Base-by-base conservation (phyloP, 495 filamentous ascomycete genomes). In the Podospora conica region DNA sequence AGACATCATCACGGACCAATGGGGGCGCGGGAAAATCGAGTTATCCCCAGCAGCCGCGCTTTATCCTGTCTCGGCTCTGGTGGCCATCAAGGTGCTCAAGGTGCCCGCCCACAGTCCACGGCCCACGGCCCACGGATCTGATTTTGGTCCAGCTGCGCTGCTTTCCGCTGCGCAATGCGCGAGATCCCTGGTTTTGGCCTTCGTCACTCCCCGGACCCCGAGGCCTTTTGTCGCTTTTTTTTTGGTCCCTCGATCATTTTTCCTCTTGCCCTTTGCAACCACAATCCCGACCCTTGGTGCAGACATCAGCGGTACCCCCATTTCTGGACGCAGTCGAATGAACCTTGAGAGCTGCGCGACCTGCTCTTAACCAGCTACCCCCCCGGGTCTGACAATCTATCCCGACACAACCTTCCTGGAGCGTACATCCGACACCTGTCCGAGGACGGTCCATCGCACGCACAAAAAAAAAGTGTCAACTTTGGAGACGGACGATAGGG, bases 81-180 rank as follows among this genome's bases (percentile, higher is more conserved):
- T 57, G 55, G 25, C 62, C 62, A 64, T 64, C 62, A 64, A 64
- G 60, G 60, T 62, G 60, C 25, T 18, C 22, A 15, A 15, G 21
- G 28, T 61, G 10, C 28, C 24, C 56, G 25, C 25, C 58, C n/a
- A n/a, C n/a, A n/a, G n/a, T n/a, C n/a, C n/a, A n/a, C n/a, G n/a
- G 28, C 15, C 21, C n/a, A n/a, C n/a, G n/a, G n/a, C n/a, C n/a
- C 61, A 48, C 40, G 40, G 40, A 18, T 60, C 54, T 64, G 28
- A 27, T 24, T 28, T 33, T 64, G 24, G 22, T 55, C 12, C 53
- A 25, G 62, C 23, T 24, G 25, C n/a, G n/a, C n/a, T n/a, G n/a
- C n/a, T n/a, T n/a, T n/a, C n/a, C n/a, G n/a, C 22, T 33, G 24
- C 55, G 28, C 23, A 11, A 29, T 63, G n/a, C 65, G 60, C 29